Base-by-base conservation (phyloP, 2,329 filamentous ascomycete genomes). In the Bipolaris bicolor region DNA sequence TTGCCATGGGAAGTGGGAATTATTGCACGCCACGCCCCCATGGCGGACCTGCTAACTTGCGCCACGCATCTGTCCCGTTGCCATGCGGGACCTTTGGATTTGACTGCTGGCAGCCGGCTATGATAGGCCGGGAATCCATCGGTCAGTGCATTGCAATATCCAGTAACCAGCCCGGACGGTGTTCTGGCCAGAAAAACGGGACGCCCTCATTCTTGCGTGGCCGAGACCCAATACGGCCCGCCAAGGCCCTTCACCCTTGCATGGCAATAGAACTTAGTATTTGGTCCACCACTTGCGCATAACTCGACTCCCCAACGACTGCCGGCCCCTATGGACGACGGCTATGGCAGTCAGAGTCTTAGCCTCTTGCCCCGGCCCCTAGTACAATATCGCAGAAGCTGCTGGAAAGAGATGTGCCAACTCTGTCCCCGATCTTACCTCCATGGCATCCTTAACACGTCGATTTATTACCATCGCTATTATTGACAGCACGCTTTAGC, bases 81-180 rank as follows among this genome's bases (percentile, higher is more conserved):
- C 52, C 58, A 36, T 63, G 49, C 61, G 57, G 61, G 44, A 61
- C 51, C 55, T 56, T 59, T 64, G 51, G 55, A 52, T 59, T 61
- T 59, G 63, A 57, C 62, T 61, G 64, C 58, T 57, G 55, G 61
- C 60, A 50, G 61, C 47, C 52, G 50, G 43, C 34, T 33, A 31
- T 61, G 59, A 64, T 62, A 61, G 63, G 61, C 40, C 49, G 45
- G 47, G 20, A 36, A 33, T 47, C 44, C 29, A 57, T 58, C 67
- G 66, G 63, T 62, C 65, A 64, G 65, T 62, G 58, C 64, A 44
- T 64, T 45, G 63, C 67, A 72, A 71, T 71, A 66, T 64, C 60
- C 49, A 55, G 60, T 53, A 61, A 39, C 58, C 62, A 61, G 55
- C 59, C 67, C 46, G 26, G 50, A 63, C 48, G 40, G 59, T 22